Percentiles rank a stretch among this genome's conserved stretches.
Evolutionary conservation across 169 alveolate genomes (phyloP).

Genomic region (Plasmodium blacklocki): DNA sequence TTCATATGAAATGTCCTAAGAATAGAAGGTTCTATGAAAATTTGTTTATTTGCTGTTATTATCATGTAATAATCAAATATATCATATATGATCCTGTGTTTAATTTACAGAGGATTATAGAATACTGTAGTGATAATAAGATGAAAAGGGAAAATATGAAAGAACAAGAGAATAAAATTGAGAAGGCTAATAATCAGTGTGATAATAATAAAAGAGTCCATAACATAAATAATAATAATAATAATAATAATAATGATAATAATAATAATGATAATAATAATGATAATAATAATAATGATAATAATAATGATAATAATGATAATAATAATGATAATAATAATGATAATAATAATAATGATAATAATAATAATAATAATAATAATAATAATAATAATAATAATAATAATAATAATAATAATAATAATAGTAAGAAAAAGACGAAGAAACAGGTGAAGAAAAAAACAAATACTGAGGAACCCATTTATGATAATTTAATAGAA

Average conservation of each 20-base stretch:
- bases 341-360: neutral
- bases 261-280: neutral
- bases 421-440: neutral
- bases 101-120: slow-evolving; percentile 4
- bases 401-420: too few species aligned
- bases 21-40: slow-evolving; percentile 39
- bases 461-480: neutral
- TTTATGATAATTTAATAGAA: neutral
- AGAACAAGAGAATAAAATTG: neutral
- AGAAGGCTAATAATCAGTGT: neutral
- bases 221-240: neutral
- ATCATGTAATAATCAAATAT: slow-evolving; percentile 40
- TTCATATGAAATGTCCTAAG: slow-evolving; percentile 35
- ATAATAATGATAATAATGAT: too few species aligned
- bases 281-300: neutral
- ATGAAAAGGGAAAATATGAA: neutral
- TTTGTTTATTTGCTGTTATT: slow-evolving; percentile 47
- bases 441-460: neutral
- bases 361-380: neutral
- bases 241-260: neutral
- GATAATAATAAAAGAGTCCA: neutral
- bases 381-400: neutral
- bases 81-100: slow-evolving; percentile 31
- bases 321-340: too few species aligned
- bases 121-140: neutral